phyloP scores from a whole-genome alignment of 805 yeast genomes.

The Monosporozyma yasuniensis region DNA sequence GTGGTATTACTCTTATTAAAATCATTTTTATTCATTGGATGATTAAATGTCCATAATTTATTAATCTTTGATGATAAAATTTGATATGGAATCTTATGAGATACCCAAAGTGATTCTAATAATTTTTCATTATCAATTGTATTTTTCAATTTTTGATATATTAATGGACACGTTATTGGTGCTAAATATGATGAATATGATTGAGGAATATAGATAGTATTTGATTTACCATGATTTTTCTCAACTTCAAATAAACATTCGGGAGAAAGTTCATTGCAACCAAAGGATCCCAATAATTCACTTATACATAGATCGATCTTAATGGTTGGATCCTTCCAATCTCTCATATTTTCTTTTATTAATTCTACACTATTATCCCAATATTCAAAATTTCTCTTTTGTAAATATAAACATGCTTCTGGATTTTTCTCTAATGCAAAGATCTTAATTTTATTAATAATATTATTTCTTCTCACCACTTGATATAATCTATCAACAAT shows the following conservation, averaged over 20 bases:
- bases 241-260: constrained; percentile 54
- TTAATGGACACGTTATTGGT: constrained; percentile 55
- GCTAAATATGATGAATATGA: constrained; percentile 51
- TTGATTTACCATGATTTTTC: constrained; percentile 29
- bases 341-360: constrained; percentile 50
- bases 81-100: constrained; percentile 34
- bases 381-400: constrained; percentile 37
- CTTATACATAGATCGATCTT: constrained; percentile 57
- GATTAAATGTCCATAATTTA: constrained; percentile 53
- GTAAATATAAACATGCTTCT: constrained; percentile 45
- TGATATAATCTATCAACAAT: constrained; percentile 43
- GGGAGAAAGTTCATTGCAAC: constrained; percentile 85
- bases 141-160: constrained; percentile 33
- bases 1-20: constrained; percentile 24
- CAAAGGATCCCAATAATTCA: constrained; percentile 84
- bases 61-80: constrained; percentile 39
- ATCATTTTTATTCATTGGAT: constrained; percentile 33
- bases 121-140: neutral
- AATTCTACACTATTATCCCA: constrained; percentile 51
- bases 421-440: constrained; percentile 68
- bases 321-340: constrained; percentile 33
- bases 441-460: constrained; percentile 26
- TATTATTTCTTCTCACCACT: constrained; percentile 3
- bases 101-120: constrained; percentile 40
- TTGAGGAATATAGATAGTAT: constrained; percentile 55